Evolutionary conservation across 2,329 filamentous ascomycete genomes (phyloP).

Genomic region (Tolypocladium paradoxum): DNA sequence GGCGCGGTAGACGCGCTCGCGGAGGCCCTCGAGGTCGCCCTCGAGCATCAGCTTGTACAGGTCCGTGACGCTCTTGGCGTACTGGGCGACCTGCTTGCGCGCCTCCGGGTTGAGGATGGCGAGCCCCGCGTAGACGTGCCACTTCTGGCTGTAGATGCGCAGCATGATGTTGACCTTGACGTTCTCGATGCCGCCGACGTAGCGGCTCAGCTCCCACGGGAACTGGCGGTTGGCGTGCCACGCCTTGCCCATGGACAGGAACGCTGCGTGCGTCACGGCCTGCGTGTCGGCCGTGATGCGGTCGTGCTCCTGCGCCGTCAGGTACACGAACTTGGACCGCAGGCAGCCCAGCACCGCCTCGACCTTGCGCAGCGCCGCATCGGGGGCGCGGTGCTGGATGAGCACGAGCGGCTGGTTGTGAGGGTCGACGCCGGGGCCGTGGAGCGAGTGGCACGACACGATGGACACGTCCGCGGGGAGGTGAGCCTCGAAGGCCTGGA

Average conservation of each 20-base stretch:
- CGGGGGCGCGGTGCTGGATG: constrained; percentile 82
- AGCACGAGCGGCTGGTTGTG: constrained; percentile 84
- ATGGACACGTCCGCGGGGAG: constrained; percentile 85
- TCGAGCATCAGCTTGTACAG: constrained; percentile 96
- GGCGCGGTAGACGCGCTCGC: constrained; percentile 53
- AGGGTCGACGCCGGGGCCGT: constrained; percentile 83
- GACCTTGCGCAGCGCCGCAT: constrained; percentile 66
- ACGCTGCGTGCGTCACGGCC: constrained; percentile 94
- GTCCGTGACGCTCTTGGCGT: constrained; percentile 83
- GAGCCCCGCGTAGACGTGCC: constrained; percentile 97
- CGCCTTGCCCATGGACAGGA: constrained; percentile 93
- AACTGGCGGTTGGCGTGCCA: constrained; percentile 95
- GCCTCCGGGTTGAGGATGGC: constrained; percentile 94
- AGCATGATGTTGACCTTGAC: constrained; percentile 98
- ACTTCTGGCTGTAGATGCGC: constrained; percentile 96
- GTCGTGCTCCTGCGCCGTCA: constrained; percentile 81
- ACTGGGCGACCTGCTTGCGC: constrained; percentile 85
- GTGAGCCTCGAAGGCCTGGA: constrained; percentile 82
- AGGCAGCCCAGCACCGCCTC: constrained; percentile 75
- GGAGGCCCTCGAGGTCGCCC: constrained; percentile 66
- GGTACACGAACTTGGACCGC: constrained; percentile 73
- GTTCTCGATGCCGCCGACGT: constrained; percentile 95
- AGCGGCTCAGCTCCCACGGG: constrained; percentile 92
- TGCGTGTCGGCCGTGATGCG: constrained; percentile 97
- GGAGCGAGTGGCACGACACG: constrained; percentile 90